A percentile compares a stretch with the other conserved stretches of the same genome.
Evolutionary conservation across 768 basidiomycete species (phyloP).

Genomic region (Termitomyces sp.): DNA sequence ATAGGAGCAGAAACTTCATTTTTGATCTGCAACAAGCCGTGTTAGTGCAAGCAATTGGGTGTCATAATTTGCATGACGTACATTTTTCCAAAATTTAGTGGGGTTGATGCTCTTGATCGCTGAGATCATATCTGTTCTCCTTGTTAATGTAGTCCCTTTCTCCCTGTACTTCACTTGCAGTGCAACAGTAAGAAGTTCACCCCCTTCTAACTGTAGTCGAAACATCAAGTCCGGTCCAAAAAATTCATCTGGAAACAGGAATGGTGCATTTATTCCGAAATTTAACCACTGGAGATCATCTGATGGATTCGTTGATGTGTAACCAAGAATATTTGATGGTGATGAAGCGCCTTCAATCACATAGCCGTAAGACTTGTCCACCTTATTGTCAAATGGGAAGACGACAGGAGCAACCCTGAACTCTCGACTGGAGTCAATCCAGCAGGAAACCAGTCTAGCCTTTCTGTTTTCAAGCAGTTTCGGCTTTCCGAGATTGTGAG

Average conservation of each 20-base stretch:
- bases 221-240: constrained; percentile 8
- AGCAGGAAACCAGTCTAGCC: constrained; percentile 8
- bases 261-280: background rate
- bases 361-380: background rate
- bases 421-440: background rate
- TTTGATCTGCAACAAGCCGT: background rate
- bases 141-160: background rate
- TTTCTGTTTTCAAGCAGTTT: background rate
- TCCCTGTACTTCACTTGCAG: constrained; percentile 2
- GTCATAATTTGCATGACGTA: background rate
- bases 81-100: background rate
- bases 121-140: too few relatives aligned
- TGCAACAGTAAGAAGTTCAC: constrained; percentile 1
- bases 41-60: background rate
- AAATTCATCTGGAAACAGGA: background rate
- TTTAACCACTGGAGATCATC: background rate
- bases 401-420: background rate
- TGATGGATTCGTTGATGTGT: background rate
- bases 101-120: background rate
- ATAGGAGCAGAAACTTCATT: background rate
- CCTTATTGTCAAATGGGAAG: background rate
- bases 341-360: background rate
- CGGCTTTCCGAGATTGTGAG: background rate
- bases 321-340: background rate
- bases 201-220: background rate